Conservation (phyloP, 352 stramenopile species). For the Phytophthora sansomeana region DNA sequence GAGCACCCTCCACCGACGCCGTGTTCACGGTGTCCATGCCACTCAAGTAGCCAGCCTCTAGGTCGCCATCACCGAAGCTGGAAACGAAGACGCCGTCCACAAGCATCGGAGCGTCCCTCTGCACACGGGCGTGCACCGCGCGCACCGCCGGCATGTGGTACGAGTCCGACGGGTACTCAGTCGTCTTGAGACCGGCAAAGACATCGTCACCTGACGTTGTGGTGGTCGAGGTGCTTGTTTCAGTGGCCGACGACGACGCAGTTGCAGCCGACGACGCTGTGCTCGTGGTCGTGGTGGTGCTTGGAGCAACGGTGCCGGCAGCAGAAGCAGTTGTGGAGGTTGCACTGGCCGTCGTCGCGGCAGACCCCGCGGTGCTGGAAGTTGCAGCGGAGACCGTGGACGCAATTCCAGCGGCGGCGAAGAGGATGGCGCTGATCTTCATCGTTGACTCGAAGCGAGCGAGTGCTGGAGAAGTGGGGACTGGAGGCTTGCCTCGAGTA, state of each 20-base stretch:
- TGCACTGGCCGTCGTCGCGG: neutral
- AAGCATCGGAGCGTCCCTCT: slow-evolving; percentile 69
- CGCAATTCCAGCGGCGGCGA: slow-evolving; percentile 18
- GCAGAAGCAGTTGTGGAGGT: neutral
- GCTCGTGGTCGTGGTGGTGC: slow-evolving; percentile 11
- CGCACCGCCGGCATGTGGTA: slow-evolving; percentile 76
- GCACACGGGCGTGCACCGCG: slow-evolving; percentile 73
- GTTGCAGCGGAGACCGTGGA: slow-evolving; percentile 22
- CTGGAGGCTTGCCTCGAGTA: slow-evolving; percentile 44
- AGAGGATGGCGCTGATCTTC: slow-evolving; percentile 37
- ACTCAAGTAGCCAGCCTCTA: slow-evolving; percentile 66
- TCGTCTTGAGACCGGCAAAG: slow-evolving; percentile 50
- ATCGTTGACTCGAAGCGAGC: slow-evolving; percentile 21
- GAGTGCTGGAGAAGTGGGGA: slow-evolving; percentile 18
- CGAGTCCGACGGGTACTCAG: slow-evolving; percentile 29
- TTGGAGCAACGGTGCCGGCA: slow-evolving; percentile 6
- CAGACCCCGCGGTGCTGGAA: slow-evolving; percentile 1
- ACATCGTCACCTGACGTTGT: slow-evolving; percentile 18
- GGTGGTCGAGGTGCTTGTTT: neutral
- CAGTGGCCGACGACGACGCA: neutral
- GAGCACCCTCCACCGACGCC: slow-evolving; percentile 68
- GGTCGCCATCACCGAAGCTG: slow-evolving; percentile 59
- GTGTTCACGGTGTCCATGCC: slow-evolving; percentile 81
- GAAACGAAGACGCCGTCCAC: slow-evolving; percentile 70
- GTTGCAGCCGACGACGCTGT: slow-evolving; percentile 11